Conservation (phyloP, 2,329 filamentous ascomycete species). For the Stachybotrys chlorohalonatus region DNA sequence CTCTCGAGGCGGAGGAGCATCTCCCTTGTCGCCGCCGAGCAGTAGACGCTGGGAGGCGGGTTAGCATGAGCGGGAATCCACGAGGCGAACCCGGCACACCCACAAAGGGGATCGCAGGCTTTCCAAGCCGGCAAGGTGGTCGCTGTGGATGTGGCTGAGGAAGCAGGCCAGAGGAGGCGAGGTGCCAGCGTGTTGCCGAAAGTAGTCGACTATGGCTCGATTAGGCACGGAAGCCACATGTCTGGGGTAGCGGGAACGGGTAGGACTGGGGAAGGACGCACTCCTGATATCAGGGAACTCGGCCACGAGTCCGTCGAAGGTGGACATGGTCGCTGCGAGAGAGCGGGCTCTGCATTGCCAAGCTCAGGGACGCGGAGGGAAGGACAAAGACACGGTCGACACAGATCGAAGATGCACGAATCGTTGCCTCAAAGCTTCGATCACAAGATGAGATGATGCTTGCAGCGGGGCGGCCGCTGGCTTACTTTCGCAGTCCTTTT, state of each 20-base stretch:
- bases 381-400: background rate
- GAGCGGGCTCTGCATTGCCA: background rate
- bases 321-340: constrained; percentile 53
- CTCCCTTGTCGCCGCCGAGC: constrained; percentile 73
- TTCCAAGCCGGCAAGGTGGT: constrained; percentile 78
- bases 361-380: background rate
- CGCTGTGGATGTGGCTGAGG: constrained; percentile 85
- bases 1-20: constrained; percentile 74
- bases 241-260: background rate
- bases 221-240: constrained; percentile 4
- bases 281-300: constrained; percentile 76
- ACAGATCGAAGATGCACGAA: background rate
- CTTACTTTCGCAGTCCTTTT: too few relatives aligned
- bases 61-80: background rate
- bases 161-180: constrained; percentile 72
- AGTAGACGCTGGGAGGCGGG: constrained; percentile 56
- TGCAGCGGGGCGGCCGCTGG: background rate
- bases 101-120: constrained; percentile 66
- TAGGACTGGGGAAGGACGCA: constrained; percentile 17
- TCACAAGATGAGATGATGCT: background rate
- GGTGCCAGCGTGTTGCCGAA: constrained; percentile 46
- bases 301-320: constrained; percentile 60
- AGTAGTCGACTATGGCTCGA: constrained; percentile 63
- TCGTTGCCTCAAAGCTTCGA: background rate
- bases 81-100: constrained; percentile 5